phyloP scores from a whole-genome alignment of 176 grass and related monocot species.

The Phoenix roebelenii region DNA sequence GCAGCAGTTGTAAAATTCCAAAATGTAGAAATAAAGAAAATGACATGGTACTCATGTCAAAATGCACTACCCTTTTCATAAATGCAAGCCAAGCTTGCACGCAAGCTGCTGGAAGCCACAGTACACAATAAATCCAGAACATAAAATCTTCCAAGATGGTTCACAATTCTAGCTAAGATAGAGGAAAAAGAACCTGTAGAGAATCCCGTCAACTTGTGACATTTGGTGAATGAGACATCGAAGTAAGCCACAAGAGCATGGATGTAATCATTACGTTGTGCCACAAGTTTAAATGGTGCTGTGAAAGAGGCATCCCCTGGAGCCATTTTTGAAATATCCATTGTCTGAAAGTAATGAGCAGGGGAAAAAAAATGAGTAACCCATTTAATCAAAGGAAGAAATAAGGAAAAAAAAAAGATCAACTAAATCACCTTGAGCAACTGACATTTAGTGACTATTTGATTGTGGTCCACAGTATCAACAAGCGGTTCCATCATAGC shows the following conservation, averaged over 20 bases:
- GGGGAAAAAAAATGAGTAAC: not conserved
- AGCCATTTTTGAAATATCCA: conserved; percentile 96
- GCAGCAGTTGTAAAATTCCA: too few species aligned
- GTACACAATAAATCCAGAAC: too few species aligned
- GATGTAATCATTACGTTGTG: conserved; percentile 83
- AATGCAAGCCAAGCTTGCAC: too few species aligned
- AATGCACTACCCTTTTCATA: too few species aligned
- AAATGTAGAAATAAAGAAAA: too few species aligned
- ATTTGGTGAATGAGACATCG: conserved; percentile 87
- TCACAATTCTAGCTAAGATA: too few species aligned
- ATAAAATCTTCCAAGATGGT: too few species aligned
- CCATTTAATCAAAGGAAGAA: too few species aligned
- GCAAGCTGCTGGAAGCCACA: too few species aligned
- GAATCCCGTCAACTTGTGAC: conserved; percentile 85
- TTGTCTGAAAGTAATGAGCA: conserved; percentile 43
- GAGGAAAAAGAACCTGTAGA: conserved; percentile 55
- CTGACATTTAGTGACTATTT: conserved; percentile 86
- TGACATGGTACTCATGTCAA: too few species aligned
- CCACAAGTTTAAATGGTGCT: conserved; percentile 80
- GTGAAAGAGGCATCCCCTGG: conserved; percentile 78
- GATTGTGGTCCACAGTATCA: conserved; percentile 77
- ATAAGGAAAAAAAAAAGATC: not conserved
- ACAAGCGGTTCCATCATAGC: conserved; percentile 93
- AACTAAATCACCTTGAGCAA: conserved; percentile 49
- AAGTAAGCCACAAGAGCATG: conserved; percentile 96